A percentile compares a stretch with the other conserved stretches of the same genome.
Conservation (phyloP, 2,329 filamentous ascomycete species). For the Colletotrichum noveboracense region DNA sequence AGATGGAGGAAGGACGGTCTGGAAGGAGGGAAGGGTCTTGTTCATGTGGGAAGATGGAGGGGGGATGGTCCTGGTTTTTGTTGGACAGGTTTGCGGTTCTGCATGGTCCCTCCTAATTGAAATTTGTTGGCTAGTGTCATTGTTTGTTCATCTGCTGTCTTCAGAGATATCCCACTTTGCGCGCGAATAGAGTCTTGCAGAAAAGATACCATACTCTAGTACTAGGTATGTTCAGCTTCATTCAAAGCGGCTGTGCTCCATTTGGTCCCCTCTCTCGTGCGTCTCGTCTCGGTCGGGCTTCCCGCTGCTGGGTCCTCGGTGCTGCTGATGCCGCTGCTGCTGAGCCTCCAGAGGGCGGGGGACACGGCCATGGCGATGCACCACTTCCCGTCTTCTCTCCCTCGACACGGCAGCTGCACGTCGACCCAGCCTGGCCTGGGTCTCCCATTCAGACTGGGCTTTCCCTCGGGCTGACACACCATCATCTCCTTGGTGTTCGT, state of each 20-base stretch:
- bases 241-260: not conserved
- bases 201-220: not conserved
- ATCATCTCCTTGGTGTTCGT: not conserved
- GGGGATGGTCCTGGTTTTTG: not conserved
- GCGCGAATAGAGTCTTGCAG: not conserved
- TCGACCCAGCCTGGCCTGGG: constrained; percentile 9
- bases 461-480: not conserved
- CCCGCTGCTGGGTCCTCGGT: not conserved
- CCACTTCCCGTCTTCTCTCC: not conserved
- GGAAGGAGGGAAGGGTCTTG: not conserved
- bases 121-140: not conserved
- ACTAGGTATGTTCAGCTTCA: not conserved
- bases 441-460: constrained; percentile 8
- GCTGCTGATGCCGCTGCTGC: not conserved
- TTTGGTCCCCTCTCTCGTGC: not conserved
- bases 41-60: not conserved
- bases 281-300: constrained; percentile 7
- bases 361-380: not conserved
- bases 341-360: not conserved
- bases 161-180: not conserved
- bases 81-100: not conserved
- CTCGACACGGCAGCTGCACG: not conserved
- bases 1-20: not conserved
- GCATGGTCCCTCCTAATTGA: not conserved
- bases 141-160: not conserved